Percentiles rank a stretch among this genome's conserved stretches.
Conservation (phyloP, 352 stramenopile genomes). For the Globisporangium megalacanthum region DNA sequence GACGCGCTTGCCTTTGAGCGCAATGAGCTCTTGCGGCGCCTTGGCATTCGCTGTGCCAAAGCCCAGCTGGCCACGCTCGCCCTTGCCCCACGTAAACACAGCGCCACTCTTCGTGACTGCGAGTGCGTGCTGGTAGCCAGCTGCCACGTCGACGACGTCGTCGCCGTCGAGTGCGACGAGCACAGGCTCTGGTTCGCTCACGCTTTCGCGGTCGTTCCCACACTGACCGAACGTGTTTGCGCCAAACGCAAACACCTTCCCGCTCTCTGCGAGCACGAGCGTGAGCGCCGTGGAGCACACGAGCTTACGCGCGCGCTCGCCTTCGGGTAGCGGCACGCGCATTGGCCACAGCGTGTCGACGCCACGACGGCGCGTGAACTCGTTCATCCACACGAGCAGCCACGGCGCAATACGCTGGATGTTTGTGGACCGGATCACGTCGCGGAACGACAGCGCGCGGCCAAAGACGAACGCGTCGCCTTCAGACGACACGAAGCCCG, state of each 20-base stretch:
- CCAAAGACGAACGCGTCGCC: slow-evolving; percentile 72
- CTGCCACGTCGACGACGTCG: slow-evolving; percentile 60
- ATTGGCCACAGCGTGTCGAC: slow-evolving; percentile 62
- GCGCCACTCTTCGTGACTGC: slow-evolving; percentile 58
- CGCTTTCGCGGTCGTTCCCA: slow-evolving; percentile 50
- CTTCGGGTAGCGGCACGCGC: slow-evolving; percentile 51
- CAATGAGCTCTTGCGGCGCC: slow-evolving; percentile 68
- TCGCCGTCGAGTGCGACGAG: slow-evolving; percentile 64
- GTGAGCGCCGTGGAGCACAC: slow-evolving; percentile 82
- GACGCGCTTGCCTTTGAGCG: slow-evolving; percentile 64
- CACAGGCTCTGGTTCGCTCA: slow-evolving; percentile 47
- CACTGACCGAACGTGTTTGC: slow-evolving; percentile 82
- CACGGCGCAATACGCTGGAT: slow-evolving; percentile 75
- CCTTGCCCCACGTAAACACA: slow-evolving; percentile 81
- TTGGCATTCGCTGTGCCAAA: slow-evolving; percentile 75
- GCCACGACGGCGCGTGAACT: slow-evolving; percentile 49
- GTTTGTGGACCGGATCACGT: slow-evolving; percentile 81
- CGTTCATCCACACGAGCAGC: slow-evolving; percentile 67
- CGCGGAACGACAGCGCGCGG: slow-evolving; percentile 77
- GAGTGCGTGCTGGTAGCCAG: slow-evolving; percentile 76
- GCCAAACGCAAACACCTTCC: slow-evolving; percentile 73
- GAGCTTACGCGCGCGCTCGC: slow-evolving; percentile 64
- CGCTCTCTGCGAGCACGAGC: slow-evolving; percentile 66
- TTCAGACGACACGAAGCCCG: slow-evolving; percentile 62
- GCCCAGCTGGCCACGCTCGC: slow-evolving; percentile 74